A percentile compares a stretch with the other conserved stretches of the same genome.
Conservation (phyloP, 345 rosid species). For the Combretum micranthum region DNA sequence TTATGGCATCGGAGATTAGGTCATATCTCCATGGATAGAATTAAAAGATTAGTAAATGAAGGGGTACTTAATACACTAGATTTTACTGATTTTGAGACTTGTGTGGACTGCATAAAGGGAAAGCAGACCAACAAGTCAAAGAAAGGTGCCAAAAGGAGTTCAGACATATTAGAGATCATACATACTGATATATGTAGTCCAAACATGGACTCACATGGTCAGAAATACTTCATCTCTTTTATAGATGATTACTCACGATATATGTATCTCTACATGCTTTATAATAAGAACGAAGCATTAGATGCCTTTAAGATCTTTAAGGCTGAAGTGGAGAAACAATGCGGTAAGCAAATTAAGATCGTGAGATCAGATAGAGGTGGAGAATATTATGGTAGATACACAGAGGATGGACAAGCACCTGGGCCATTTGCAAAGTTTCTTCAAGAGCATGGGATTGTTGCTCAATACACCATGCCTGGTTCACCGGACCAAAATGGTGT, state of each 20-base stretch:
- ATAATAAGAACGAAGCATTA: neutral
- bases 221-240: neutral
- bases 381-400: neutral
- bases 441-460: neutral
- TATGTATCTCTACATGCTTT: neutral
- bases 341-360: neutral
- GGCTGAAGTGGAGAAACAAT: neutral
- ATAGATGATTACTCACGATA: neutral
- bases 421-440: neutral
- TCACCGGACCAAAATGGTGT: too few species aligned
- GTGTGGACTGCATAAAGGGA: neutral
- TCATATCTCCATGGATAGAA: neutral
- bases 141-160: neutral
- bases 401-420: neutral
- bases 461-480: neutral
- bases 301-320: neutral
- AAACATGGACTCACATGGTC: neutral
- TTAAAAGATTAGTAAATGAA: neutral
- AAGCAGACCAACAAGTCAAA: neutral
- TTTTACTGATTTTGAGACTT: neutral
- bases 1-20: neutral
- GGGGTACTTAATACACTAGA: neutral
- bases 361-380: neutral
- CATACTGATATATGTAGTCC: neutral
- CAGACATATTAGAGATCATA: neutral